Evolutionary conservation across 192 early-diverging fungal species (phyloP).

Genomic region (Mortierella antarctica): DNA sequence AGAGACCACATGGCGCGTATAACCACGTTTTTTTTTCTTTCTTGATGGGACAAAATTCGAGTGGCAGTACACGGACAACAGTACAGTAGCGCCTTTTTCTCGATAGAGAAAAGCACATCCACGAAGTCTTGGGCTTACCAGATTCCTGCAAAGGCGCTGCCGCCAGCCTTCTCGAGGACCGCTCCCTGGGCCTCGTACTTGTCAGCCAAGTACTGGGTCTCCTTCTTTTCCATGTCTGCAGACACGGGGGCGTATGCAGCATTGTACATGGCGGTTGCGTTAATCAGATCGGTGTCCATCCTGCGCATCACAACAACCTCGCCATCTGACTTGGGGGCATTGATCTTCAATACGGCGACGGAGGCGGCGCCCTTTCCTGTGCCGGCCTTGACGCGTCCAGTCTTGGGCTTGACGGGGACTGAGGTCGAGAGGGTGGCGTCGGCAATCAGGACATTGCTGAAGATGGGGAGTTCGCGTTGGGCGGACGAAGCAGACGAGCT

Average conservation of each 20-base stretch:
- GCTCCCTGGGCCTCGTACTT: conserved; percentile 20
- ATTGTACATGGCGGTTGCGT: conserved; percentile 28
- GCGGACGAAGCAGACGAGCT: not conserved
- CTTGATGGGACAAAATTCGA: too few species aligned
- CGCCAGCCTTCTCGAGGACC: conserved; percentile 17
- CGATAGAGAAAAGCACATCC: not conserved
- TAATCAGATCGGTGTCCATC: conserved; percentile 32
- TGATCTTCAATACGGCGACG: conserved; percentile 28
- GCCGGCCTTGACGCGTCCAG: conserved; percentile 37
- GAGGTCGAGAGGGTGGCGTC: conserved; percentile 7
- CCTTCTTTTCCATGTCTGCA: conserved; percentile 7
- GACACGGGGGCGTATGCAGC: conserved; percentile 29
- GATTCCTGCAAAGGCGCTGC: conserved; percentile 16
- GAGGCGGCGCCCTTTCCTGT: not conserved
- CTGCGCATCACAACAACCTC: conserved; percentile 38
- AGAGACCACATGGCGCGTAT: too few species aligned
- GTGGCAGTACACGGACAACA: too few species aligned
- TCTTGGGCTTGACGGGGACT: conserved; percentile 19
- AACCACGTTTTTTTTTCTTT: too few species aligned
- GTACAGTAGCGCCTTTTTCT: not conserved
- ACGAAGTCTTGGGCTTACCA: conserved; percentile 14
- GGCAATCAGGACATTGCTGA: conserved; percentile 26
- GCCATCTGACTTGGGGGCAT: conserved; percentile 23
- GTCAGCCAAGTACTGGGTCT: conserved; percentile 1
- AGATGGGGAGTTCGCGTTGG: conserved; percentile 34